Percentiles rank a stretch among this genome's conserved stretches.
phyloP scores from a whole-genome alignment of 2,329 filamentous ascomycete genomes.

The Calonectria montana region DNA sequence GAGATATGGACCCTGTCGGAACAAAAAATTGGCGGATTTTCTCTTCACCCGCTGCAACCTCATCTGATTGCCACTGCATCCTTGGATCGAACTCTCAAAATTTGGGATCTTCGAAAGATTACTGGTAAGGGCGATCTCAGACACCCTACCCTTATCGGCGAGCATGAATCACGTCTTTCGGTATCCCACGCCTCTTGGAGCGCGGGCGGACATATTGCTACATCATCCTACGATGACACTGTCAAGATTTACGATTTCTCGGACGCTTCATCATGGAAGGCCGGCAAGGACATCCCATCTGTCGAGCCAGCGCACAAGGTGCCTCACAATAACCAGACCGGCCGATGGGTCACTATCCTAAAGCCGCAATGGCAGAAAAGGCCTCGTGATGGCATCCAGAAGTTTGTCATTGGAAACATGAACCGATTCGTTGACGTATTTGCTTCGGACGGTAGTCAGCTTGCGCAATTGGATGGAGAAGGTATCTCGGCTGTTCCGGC shows the following conservation, averaged over 20 bases:
- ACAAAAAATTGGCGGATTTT: slow-evolving; percentile 97
- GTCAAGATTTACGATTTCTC: slow-evolving; percentile 91
- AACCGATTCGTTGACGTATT: slow-evolving; percentile 96
- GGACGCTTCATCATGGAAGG: slow-evolving; percentile 68
- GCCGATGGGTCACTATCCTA: slow-evolving; percentile 87
- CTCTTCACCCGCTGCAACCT: slow-evolving; percentile 80
- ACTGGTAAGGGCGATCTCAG: slow-evolving; percentile 69
- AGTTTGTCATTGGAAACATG: slow-evolving; percentile 97
- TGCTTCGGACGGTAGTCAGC: slow-evolving; percentile 82
- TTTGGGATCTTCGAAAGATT: slow-evolving; percentile 93
- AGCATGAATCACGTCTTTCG: slow-evolving; percentile 84
- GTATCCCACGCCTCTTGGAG: slow-evolving; percentile 96
- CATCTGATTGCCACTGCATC: slow-evolving; percentile 91
- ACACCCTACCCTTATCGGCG: slow-evolving; percentile 78
- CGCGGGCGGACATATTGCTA: slow-evolving; percentile 84
- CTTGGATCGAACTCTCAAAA: slow-evolving; percentile 86
- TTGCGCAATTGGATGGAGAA: slow-evolving; percentile 88
- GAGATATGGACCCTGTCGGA: slow-evolving; percentile 83
- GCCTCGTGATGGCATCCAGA: slow-evolving; percentile 82
- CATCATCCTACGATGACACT: slow-evolving; percentile 93
- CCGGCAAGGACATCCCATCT: slow-evolving; percentile 67
- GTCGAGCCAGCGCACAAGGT: slow-evolving; percentile 79
- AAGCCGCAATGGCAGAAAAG: slow-evolving; percentile 90
- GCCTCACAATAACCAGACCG: slow-evolving; percentile 94
- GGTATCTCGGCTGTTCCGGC: slow-evolving; percentile 95